phyloP scores from a whole-genome alignment of 139 green algal species.

The Choricystis sp. region DNA sequence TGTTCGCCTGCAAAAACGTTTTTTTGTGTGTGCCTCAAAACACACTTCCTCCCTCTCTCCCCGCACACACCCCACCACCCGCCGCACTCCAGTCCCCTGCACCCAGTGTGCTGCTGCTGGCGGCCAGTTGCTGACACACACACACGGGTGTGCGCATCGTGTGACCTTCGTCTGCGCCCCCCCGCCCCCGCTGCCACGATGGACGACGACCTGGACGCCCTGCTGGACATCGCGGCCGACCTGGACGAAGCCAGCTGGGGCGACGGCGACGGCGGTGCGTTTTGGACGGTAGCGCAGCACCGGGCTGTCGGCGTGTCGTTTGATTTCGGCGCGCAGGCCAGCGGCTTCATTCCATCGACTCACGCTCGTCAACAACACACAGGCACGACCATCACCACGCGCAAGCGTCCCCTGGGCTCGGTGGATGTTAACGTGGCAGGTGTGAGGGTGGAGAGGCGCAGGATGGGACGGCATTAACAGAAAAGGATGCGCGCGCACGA shows the following conservation, averaged over 20 bases:
- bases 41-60: not conserved
- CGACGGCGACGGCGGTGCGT: not conserved
- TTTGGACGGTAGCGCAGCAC: not conserved
- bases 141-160: too few relatives aligned
- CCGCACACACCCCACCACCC: not conserved
- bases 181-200: too few relatives aligned
- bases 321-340: constrained; percentile 2
- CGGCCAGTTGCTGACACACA: too few relatives aligned
- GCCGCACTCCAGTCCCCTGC: not conserved
- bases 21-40: too few relatives aligned
- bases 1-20: too few relatives aligned
- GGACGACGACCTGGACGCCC: constrained; percentile 17
- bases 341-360: not conserved
- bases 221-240: constrained; percentile 12
- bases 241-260: not conserved
- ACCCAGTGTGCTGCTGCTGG: too few relatives aligned
- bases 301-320: not conserved
- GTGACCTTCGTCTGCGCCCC: too few relatives aligned
- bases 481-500: too few relatives aligned
- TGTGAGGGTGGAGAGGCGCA: not conserved
- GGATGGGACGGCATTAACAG: too few relatives aligned
- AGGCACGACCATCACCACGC: not conserved
- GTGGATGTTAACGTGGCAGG: constrained; percentile 1
- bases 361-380: not conserved
- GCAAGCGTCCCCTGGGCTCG: not conserved